A percentile compares a stretch with the other conserved stretches of the same genome.
phyloP scores from a whole-genome alignment of 2,329 filamentous ascomycete genomes.

The Monilinia laxa region DNA sequence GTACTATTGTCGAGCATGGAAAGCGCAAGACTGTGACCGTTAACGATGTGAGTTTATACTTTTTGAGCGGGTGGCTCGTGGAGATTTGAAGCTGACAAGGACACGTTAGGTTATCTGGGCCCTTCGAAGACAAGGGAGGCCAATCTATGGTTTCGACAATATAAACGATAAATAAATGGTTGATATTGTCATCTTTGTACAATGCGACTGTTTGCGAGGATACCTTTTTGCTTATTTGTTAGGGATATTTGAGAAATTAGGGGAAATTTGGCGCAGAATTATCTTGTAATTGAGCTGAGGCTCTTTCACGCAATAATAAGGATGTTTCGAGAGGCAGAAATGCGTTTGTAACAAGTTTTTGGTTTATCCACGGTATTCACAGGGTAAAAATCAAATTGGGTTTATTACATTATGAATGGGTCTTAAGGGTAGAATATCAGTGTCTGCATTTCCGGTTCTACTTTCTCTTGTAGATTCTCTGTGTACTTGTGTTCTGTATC shows the following conservation, averaged over 20 bases:
- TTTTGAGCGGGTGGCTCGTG: not conserved
- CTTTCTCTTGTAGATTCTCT: not conserved
- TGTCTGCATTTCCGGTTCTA: no score
- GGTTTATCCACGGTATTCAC: not conserved
- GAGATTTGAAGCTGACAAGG: not conserved
- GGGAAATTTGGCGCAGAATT: not conserved
- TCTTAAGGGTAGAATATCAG: not conserved
- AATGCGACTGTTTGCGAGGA: not conserved
- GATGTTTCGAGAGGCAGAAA: constrained; percentile 3
- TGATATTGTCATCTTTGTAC: not conserved
- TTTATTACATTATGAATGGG: not conserved
- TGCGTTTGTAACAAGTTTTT: not conserved
- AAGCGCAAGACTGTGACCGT: constrained; percentile 62
- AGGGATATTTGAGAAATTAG: not conserved
- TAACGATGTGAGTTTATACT: constrained; percentile 52
- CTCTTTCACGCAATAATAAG: not conserved
- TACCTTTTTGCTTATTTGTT: constrained; percentile 7
- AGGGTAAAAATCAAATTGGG: not conserved
- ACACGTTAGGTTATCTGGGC: constrained; percentile 54
- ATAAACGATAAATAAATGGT: constrained; percentile 9
- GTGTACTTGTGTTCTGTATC: not conserved
- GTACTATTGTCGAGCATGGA: constrained; percentile 50
- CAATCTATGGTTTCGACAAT: constrained; percentile 60
- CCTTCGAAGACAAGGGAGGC: constrained; percentile 49
- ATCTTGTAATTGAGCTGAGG: not conserved